Evolutionary conservation across 2,329 filamentous ascomycete species (phyloP).

Genomic region (Hypomyces rosellus): DNA sequence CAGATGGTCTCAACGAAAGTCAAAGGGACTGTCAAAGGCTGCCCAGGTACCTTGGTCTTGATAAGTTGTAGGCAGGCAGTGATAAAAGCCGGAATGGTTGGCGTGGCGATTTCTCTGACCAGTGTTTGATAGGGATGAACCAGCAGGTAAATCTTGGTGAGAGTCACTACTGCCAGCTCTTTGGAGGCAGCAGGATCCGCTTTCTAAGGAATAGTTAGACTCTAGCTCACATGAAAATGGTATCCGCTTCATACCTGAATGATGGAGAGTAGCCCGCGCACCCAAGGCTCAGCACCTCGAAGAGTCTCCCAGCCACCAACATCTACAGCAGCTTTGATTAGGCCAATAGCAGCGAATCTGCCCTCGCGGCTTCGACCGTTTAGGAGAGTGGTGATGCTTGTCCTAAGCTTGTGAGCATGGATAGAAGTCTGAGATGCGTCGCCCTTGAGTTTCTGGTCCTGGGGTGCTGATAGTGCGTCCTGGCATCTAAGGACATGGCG

Average conservation of each 20-base stretch:
- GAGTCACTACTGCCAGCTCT: constrained; percentile 66
- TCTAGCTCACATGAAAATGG: not conserved
- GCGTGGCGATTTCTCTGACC: constrained; percentile 80
- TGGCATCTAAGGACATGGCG: constrained; percentile 52
- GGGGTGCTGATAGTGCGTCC: constrained; percentile 55
- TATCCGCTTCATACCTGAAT: constrained; percentile 52
- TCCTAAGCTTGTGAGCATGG: constrained; percentile 77
- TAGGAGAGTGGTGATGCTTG: constrained; percentile 68
- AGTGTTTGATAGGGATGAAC: constrained; percentile 78
- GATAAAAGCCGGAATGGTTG: constrained; percentile 68
- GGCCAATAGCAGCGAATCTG: constrained; percentile 68
- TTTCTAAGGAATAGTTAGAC: constrained; percentile 48
- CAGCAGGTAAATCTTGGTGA: constrained; percentile 78
- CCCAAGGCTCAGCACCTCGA: constrained; percentile 67
- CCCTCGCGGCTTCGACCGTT: constrained; percentile 69
- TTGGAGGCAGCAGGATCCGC: constrained; percentile 70
- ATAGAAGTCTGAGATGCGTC: constrained; percentile 57
- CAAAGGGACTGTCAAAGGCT: constrained; percentile 27
- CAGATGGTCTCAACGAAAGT: constrained; percentile 61
- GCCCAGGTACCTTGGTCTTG: constrained; percentile 34
- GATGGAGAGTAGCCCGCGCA: constrained; percentile 66
- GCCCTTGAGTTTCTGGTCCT: constrained; percentile 55
- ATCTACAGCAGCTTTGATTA: constrained; percentile 77
- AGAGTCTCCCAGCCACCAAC: constrained; percentile 80
- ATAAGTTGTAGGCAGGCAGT: constrained; percentile 64